A percentile compares a stretch with the other conserved stretches of the same genome.
Conservation (phyloP, 192 early-diverging fungal genomes). For the Podochytrium sp. region DNA sequence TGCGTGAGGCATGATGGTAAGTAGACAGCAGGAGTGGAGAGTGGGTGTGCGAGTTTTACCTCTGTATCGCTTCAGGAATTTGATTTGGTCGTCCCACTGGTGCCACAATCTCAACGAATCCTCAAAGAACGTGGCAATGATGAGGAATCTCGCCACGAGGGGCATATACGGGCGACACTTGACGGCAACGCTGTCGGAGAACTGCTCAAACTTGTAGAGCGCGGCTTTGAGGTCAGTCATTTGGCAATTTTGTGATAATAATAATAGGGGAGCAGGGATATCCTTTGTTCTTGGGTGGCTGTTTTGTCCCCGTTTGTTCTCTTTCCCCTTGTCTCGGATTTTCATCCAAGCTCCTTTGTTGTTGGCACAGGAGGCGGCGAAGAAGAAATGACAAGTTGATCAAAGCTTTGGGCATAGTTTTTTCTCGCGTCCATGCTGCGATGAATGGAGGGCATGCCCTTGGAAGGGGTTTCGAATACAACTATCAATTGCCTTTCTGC, state of each 20-base stretch:
- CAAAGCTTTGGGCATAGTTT: too few species aligned
- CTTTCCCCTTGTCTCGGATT: background rate
- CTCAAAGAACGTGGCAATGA: constrained; percentile 94
- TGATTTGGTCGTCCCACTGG: constrained; percentile 89
- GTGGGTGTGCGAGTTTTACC: constrained; percentile 35
- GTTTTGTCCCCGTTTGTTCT: background rate
- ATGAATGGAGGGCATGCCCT: too few species aligned
- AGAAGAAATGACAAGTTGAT: too few species aligned
- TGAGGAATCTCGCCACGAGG: constrained; percentile 80
- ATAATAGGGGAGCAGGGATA: too few species aligned
- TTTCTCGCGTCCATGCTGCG: too few species aligned
- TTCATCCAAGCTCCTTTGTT: background rate
- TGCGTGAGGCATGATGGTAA: background rate
- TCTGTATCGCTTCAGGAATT: constrained; percentile 77
- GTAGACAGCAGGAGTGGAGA: background rate
- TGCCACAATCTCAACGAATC: constrained; percentile 82
- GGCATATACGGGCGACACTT: background rate
- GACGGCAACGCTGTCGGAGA: background rate
- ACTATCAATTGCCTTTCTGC: too few species aligned
- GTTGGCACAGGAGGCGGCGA: too few species aligned
- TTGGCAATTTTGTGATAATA: background rate
- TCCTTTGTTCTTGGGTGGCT: background rate
- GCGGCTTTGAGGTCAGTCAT: background rate
- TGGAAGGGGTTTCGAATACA: too few species aligned
- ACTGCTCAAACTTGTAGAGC: background rate